Conservation (phyloP, 345 rosid genomes). For the Streptanthus diversifolius region DNA sequence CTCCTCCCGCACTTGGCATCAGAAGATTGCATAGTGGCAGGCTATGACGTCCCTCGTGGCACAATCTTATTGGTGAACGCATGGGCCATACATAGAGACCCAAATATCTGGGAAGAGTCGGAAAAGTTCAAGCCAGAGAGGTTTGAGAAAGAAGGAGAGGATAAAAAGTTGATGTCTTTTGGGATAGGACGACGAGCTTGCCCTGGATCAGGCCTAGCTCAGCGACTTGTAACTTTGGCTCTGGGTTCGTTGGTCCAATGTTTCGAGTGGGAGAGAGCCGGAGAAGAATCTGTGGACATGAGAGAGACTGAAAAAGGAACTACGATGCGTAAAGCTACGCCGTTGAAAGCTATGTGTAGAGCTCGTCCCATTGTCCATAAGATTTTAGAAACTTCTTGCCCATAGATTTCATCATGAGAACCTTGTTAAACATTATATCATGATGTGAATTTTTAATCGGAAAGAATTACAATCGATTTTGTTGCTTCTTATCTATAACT, state of each 20-base stretch:
- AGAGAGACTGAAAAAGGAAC: slow-evolving; percentile 30
- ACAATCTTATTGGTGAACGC: slow-evolving; percentile 33
- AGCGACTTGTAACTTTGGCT: slow-evolving; percentile 33
- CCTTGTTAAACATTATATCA: background rate
- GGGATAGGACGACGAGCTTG: slow-evolving; percentile 38
- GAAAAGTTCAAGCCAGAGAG: slow-evolving; percentile 25
- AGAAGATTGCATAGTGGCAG: slow-evolving; percentile 35
- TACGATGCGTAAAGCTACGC: slow-evolving; percentile 28
- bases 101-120: slow-evolving; percentile 16
- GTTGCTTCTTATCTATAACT: background rate
- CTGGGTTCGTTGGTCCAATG: slow-evolving; percentile 45
- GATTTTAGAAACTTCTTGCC: background rate
- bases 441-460: background rate
- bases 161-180: slow-evolving; percentile 34
- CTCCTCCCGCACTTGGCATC: slow-evolving; percentile 38
- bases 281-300: slow-evolving; percentile 36
- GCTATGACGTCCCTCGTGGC: slow-evolving; percentile 37
- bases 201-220: slow-evolving; percentile 43
- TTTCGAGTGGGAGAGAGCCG: slow-evolving; percentile 23
- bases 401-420: background rate
- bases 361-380: slow-evolving; percentile 28
- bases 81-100: slow-evolving; percentile 25
- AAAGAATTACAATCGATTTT: background rate
- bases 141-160: slow-evolving; percentile 17
- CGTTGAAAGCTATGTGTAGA: slow-evolving; percentile 36